Percentiles rank a stretch among this genome's conserved stretches.
Evolutionary conservation across 2,329 filamentous ascomycete genomes (phyloP).

Genomic region (Diaporthe eres): DNA sequence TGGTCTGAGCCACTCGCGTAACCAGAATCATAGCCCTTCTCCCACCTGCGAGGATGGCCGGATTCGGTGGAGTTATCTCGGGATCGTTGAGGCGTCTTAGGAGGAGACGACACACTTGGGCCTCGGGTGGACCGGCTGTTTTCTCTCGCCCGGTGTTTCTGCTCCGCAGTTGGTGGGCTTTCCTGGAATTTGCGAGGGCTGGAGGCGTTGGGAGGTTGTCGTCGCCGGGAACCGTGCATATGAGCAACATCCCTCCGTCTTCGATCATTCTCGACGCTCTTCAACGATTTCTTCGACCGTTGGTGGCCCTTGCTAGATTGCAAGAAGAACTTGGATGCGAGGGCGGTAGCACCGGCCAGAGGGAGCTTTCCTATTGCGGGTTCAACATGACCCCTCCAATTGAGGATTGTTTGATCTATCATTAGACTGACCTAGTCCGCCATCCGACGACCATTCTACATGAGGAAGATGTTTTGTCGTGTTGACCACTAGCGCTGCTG

Average conservation of each 20-base stretch:
- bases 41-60: neutral
- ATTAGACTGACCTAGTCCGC: slow-evolving; percentile 26
- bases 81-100: neutral
- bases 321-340: slow-evolving; percentile 20
- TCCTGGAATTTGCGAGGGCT: neutral
- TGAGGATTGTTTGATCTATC: neutral
- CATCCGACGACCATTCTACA: slow-evolving; percentile 33
- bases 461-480: slow-evolving; percentile 35
- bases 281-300: neutral
- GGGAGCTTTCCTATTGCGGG: slow-evolving; percentile 23
- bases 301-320: neutral
- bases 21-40: slow-evolving; percentile 34
- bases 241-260: neutral
- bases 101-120: neutral
- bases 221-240: neutral
- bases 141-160: neutral
- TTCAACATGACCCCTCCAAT: neutral
- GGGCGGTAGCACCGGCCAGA: slow-evolving; percentile 8
- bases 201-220: neutral
- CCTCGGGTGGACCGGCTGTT: neutral
- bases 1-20: slow-evolving; percentile 14
- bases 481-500: slow-evolving; percentile 23
- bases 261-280: neutral
- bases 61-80: neutral
- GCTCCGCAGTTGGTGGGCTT: neutral